Base-by-base conservation (phyloP, 805 yeast species). In the Yarrowia osloensis region DNA sequence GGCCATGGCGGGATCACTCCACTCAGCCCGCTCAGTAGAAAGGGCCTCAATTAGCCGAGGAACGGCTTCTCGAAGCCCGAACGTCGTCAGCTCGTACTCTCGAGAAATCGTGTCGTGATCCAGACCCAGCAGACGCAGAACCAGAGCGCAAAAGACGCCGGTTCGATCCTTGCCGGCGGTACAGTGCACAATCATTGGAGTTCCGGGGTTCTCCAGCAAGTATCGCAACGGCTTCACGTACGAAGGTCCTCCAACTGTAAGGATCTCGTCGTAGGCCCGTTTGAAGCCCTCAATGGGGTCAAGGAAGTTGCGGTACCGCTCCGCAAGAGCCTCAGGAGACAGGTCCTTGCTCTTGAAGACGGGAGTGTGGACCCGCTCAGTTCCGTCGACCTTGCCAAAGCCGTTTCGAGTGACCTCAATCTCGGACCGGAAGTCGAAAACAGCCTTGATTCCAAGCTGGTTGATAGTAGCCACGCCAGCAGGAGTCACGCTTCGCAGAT, bases 121-220 rank as follows among this genome's bases (percentile, higher is more conserved):
- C 3, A 90, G 90, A 0, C 90, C 93, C 5, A 84, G 77, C 9
- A 89, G 74, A 21, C 85, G 77, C 52, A 90, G 79, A 5, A 90
- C 78, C 69, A 91, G 75, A 86, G 91, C 89, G 2, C 87, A 83
- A 70, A 89, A 74, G 15, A 90, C 81, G 0, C 96, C 97, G 0
- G 97, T 90, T 50, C 96, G 82, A 74, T 91, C 97, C 75, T 90
- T 91, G 2, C 97, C 97, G 1, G 94, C 94, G 4, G 93, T 85
- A 77, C 96, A 91, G 74, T 90, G 94, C 75, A 87, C 85, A 11
- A 88, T 76, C 68, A 91, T 77, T 2, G 84, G 82, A 22, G 77
- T 78, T n/a, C 77, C 75, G 3, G 85, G 82, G 46, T 79, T 74
- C 67, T 88, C 90, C 54, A 86, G 79, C 55, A 91, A 78, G 72